Conservation (phyloP, 345 rosid genomes). For the Eucalyptus tenuipes region DNA sequence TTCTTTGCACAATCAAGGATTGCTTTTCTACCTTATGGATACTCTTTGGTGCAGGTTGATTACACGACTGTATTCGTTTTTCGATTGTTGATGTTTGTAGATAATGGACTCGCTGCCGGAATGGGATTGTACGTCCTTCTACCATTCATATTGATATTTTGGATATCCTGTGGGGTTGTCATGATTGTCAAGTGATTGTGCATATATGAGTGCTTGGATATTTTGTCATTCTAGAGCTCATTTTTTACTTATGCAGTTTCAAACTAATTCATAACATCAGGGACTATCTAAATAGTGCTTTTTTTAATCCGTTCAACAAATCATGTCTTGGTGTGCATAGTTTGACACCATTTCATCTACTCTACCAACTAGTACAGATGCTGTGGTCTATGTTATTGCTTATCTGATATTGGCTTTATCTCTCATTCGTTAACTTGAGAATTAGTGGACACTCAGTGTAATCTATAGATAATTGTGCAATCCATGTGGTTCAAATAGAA, state of each 20-base stretch:
- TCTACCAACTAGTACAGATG: neutral
- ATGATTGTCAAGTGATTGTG: neutral
- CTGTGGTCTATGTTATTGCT: neutral
- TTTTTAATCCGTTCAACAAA: neutral
- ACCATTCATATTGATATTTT: neutral
- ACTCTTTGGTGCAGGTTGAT: conserved; percentile 60
- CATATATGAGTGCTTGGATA: neutral
- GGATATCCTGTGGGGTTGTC: neutral
- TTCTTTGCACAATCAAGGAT: neutral
- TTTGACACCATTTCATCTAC: neutral
- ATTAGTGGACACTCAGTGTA: neutral
- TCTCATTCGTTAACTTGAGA: neutral
- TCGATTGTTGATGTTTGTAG: conserved; percentile 90
- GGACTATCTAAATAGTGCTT: neutral
- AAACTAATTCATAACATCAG: neutral
- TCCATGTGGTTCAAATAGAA: neutral
- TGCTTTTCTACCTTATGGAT: neutral
- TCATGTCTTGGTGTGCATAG: neutral
- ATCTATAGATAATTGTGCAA: neutral
- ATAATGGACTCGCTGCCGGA: conserved; percentile 89
- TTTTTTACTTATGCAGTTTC: neutral
- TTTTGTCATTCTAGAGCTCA: neutral
- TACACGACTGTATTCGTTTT: conserved; percentile 80
- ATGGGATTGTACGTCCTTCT: conserved; percentile 81
- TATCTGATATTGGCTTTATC: neutral